phyloP scores from a whole-genome alignment of 805 yeast species.

The Yarrowia sp. region DNA sequence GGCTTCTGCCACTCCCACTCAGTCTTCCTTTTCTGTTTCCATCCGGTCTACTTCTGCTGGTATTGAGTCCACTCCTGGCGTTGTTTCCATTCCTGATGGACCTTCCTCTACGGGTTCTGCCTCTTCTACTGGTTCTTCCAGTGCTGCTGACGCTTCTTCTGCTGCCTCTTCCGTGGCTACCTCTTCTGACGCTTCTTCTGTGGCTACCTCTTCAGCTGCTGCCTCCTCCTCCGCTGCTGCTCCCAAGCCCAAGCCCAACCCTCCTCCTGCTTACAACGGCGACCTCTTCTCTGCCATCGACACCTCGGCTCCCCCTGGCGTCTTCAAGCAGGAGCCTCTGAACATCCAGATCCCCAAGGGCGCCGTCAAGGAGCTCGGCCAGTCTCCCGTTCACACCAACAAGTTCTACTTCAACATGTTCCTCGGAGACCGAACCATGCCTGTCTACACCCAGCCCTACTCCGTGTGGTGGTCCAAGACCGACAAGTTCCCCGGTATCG shows the following conservation, averaged over 20 bases:
- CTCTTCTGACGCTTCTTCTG: constrained; percentile 39
- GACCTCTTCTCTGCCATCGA: constrained; percentile 60
- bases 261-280: constrained; percentile 44
- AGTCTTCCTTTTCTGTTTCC: constrained; percentile 40
- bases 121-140: neutral
- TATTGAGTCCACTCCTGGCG: constrained; percentile 17
- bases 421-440: constrained; percentile 68
- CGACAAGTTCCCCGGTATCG: constrained; percentile 61
- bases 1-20: constrained; percentile 39
- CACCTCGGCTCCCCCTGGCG: constrained; percentile 55
- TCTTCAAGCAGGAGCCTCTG: constrained; percentile 57
- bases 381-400: constrained; percentile 69
- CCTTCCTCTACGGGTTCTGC: neutral
- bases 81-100: neutral
- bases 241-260: constrained; percentile 5
- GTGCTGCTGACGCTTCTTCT: constrained; percentile 21
- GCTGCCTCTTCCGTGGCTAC: constrained; percentile 32
- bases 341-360: constrained; percentile 55
- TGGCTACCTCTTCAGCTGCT: neutral
- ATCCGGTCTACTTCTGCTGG: constrained; percentile 35
- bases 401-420: constrained; percentile 79
- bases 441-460: constrained; percentile 85
- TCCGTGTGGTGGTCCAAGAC: constrained; percentile 70
- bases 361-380: constrained; percentile 29
- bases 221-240: constrained; percentile 6